Evolutionary conservation across 2,329 filamentous ascomycete genomes (phyloP).

Genomic region (Dothistroma pini): DNA sequence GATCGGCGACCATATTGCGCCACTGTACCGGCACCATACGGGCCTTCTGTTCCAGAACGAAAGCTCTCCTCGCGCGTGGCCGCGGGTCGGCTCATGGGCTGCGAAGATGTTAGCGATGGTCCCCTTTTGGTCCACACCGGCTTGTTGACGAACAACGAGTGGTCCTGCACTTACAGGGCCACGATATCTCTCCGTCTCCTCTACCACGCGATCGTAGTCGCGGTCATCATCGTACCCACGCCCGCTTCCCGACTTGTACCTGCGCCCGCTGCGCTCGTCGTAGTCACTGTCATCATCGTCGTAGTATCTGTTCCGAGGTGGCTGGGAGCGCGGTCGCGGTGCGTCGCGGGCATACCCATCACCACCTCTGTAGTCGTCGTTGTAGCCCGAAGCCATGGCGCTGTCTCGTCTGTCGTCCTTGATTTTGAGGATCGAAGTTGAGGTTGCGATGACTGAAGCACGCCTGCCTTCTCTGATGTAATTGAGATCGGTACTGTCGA

Average conservation of each 20-base stretch:
- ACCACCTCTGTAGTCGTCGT: slow-evolving; percentile 24
- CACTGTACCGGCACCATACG: slow-evolving; percentile 27
- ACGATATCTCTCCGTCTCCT: slow-evolving; percentile 32
- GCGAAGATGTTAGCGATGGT: slow-evolving; percentile 17
- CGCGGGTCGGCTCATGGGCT: slow-evolving; percentile 27
- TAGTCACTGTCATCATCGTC: slow-evolving; percentile 33
- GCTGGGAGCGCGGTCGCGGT: slow-evolving; percentile 28
- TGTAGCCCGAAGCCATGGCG: slow-evolving; percentile 26
- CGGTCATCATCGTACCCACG: slow-evolving; percentile 30
- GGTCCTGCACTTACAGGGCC: slow-evolving; percentile 33
- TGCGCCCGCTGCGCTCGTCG: slow-evolving; percentile 28
- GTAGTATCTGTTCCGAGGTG: slow-evolving; percentile 28
- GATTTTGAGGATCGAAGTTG: slow-evolving; percentile 5
- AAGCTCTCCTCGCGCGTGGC: slow-evolving; percentile 23
- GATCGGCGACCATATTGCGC: slow-evolving; percentile 28
- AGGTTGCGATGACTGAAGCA: slow-evolving; percentile 3
- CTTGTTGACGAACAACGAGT: slow-evolving; percentile 26
- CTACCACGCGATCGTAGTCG: slow-evolving; percentile 30
- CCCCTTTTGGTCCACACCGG: slow-evolving; percentile 5
- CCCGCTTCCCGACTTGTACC: slow-evolving; percentile 18
- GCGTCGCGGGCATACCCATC: slow-evolving; percentile 15
- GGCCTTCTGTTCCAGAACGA: slow-evolving; percentile 17
- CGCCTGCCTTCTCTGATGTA: neutral
- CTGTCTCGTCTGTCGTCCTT: slow-evolving; percentile 21
- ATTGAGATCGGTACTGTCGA: slow-evolving; percentile 12